Evolutionary conservation across 1,139 yeast species (phyloP), one percentile per base, ranked within the genome.

Genomic region (Protomyces inouyei): DNA sequence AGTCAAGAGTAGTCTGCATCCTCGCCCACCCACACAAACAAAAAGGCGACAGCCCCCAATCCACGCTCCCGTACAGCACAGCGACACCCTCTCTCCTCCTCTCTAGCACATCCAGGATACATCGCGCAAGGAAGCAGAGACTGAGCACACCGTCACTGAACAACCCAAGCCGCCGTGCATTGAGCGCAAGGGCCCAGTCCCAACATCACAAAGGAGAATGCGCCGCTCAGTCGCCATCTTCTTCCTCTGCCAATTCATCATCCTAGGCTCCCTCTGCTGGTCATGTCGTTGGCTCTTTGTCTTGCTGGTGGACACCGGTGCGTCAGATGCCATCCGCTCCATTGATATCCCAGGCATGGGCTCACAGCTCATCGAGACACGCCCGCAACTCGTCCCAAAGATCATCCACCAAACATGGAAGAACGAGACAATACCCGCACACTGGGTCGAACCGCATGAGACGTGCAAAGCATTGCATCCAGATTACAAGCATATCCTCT

Each of bases 351-450:
- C 75, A 43, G 83, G 85, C 3, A 72, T 79, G 38, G 77, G 76
- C 40, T 77, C 77, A 68, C 84, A 83, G 12, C 79, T 80, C 66
- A 61, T 55, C 40, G 66, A 65, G 18, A 10, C 35, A 35, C 46
- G 59, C n/a, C 68, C 69, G 8, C 69, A 67, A 55, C 72, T 85
- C 57, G 88, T 91, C 59, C 98, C 98, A 48, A 88, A 87, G 72
- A 90, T 91, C 73, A 90, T 91, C 65, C 98, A 91, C 74, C 98
- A 91, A 76, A 91, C 97, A 16, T 91, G 91, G 76, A 91, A 89
- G 75, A 86, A 88, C 35, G 82, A 78, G 23, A 82, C 84, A 32
- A 83, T 91, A 35, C 98, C 97, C 1, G 89, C 84, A 56, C 79
- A 83, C 65, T 91, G 98, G 98, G 77, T 78, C 69, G 81, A 81